phyloP scores from a whole-genome alignment of 108 stramenopile genomes.

The Stephanodiscus triporus region DNA sequence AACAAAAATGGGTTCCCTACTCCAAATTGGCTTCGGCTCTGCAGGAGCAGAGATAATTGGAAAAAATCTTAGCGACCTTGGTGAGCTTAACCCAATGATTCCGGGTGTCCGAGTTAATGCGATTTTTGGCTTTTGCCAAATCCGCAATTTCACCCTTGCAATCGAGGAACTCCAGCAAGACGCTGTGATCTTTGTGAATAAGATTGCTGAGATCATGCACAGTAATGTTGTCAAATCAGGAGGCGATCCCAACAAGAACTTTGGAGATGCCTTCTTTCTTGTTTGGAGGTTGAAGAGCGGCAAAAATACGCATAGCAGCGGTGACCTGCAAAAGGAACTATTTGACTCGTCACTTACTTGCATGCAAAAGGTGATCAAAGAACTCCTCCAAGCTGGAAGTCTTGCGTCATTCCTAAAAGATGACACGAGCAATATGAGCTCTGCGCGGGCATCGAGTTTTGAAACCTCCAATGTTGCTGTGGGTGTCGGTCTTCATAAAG shows the following conservation, averaged over 20 bases:
- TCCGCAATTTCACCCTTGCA: conserved; percentile 66
- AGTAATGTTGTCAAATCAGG: conserved; percentile 50
- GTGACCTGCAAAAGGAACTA: conserved; percentile 53
- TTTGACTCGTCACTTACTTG: conserved; percentile 43
- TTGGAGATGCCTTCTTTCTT: conserved; percentile 76
- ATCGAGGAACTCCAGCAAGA: conserved; percentile 66
- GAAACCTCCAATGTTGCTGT: conserved; percentile 52
- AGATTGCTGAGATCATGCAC: conserved; percentile 70
- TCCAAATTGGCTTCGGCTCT: conserved; percentile 75
- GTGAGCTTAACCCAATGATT: conserved; percentile 61
- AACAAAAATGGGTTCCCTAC: conserved; percentile 61
- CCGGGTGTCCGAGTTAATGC: conserved; percentile 66
- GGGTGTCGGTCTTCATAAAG: conserved; percentile 74
- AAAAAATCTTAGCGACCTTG: conserved; percentile 55
- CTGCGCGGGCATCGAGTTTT: conserved; percentile 39
- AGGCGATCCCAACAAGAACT: conserved; percentile 76
- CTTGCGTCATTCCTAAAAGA: conserved; percentile 42
- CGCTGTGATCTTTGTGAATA: conserved; percentile 72
- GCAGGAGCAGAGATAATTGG: conserved; percentile 81
- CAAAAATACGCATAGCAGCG: conserved; percentile 44
- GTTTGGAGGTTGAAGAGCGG: conserved; percentile 67
- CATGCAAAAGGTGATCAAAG: conserved; percentile 43
- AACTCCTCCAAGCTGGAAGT: conserved; percentile 39
- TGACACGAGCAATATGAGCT: conserved; percentile 22
- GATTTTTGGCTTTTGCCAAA: conserved; percentile 77